A percentile compares a stretch with the other conserved stretches of the same genome.
These are phyloP conservation scores for Xylariales sp. DNA, from an alignment of 2,329 filamentous ascomycete species.

Conservation along the genomic window DNA sequence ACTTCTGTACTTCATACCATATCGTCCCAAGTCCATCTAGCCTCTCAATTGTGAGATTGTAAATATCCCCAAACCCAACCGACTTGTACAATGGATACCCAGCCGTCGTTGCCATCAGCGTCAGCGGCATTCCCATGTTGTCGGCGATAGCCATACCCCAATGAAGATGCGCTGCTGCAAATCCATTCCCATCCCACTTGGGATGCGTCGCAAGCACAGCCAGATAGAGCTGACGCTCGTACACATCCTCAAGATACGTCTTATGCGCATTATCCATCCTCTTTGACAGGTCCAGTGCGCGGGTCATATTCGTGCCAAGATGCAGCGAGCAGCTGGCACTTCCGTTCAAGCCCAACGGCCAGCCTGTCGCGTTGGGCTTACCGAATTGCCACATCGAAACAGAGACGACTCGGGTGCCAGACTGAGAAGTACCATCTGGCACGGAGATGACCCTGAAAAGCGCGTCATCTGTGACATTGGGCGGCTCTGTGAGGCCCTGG, in stretches of 20 bases:
- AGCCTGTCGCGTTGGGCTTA: not conserved
- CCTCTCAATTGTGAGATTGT: conserved; percentile 3
- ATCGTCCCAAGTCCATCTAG: conserved; percentile 2
- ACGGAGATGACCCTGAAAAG: conserved; percentile 2
- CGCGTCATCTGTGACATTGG: no score
- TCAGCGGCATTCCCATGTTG: not conserved
- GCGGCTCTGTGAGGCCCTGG: not conserved
- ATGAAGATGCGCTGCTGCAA: conserved; percentile 1
- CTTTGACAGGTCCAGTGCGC: not conserved
- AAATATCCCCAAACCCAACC: conserved; percentile 4
- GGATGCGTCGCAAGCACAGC: conserved; percentile 3
- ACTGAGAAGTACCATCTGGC: not conserved
- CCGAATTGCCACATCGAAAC: not conserved
- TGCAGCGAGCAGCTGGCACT: not conserved
- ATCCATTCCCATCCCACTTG: conserved; percentile 6
- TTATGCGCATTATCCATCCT: not conserved
- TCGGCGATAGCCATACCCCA: conserved; percentile 5
- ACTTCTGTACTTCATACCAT: conserved; percentile 6
- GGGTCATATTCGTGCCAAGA: conserved; percentile 1
- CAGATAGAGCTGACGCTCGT: not conserved
- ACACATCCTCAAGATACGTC: conserved; percentile 6
- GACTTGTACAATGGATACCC: conserved; percentile 7
- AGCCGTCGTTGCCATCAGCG: conserved; percentile 1
- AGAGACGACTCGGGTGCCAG: not conserved
- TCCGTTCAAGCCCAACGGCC: not conserved